Evolutionary conservation across 2,329 filamentous ascomycete genomes (phyloP), one percentile per base, ranked within the genome.

Genomic region (Beauveria rudraprayagi): DNA sequence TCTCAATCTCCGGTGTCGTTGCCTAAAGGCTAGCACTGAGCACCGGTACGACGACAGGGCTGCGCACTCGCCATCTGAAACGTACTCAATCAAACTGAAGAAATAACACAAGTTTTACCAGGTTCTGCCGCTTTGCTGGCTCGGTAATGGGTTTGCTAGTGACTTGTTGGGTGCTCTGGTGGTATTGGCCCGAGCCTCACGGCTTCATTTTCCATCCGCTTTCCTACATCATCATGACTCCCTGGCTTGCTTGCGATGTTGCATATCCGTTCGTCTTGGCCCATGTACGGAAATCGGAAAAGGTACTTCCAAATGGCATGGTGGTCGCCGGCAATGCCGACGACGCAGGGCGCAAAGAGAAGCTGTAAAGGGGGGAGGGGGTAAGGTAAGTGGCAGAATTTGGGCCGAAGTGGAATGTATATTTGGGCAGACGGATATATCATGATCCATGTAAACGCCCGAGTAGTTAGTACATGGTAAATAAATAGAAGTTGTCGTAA

Each of bases 181-280:
- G 75, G 70, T 75, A 74, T 64, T 81, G 80, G 80, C 78, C 77
- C 3, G 80, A 81, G 61, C 76, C 78, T 1, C 77, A 82, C 65
- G 74, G 72, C 11, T 82, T 79, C 65, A 75, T 78, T 34, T 69
- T 73, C 54, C 75, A 74, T 37, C 77, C 76, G 0, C 67, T 79
- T 5, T 75, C 72, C 1, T 50, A 79, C 4, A 75, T 80, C 61
- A 66, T 82, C 16, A 72, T 73, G 63, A 74, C 70, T 0, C 73
- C 74, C 0, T 73, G 73, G 16, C 59, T 78, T 2, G 50, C 75
- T 17, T 77, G 75, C 53, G 80, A 82, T 63, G 41, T 78, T 14
- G 65, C 72, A 2, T 82, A 82, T 60, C 75, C 78, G 0, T 74
- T 80, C 50, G 63, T 78, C 10, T 65, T 82, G 51, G 72, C 68